Evolutionary conservation across 2,329 filamentous ascomycete genomes (phyloP).

Genomic region (Whalleya microplaca): DNA sequence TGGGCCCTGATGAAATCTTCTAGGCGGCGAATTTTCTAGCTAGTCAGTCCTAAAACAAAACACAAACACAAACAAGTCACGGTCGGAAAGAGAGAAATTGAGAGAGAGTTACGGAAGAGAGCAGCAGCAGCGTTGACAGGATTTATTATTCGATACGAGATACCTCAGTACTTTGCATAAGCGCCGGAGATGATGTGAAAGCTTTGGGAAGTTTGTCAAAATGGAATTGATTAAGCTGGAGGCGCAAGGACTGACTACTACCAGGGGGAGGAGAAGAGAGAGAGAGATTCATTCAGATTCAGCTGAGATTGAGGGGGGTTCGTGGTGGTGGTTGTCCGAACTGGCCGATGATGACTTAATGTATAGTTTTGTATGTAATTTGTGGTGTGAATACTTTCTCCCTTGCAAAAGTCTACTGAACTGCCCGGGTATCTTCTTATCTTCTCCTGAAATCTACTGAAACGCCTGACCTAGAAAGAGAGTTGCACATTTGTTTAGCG

Average conservation of each 20-base stretch:
- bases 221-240: slow-evolving; percentile 6
- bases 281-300: background rate
- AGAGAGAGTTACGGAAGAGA: no score
- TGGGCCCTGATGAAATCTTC: slow-evolving; percentile 15
- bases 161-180: slow-evolving; percentile 34
- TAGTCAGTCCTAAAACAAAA: slow-evolving; percentile 56
- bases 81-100: slow-evolving; percentile 4
- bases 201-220: slow-evolving; percentile 22
- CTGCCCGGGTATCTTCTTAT: no score
- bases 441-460: no score
- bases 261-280: background rate
- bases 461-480: no score
- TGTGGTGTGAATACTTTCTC: slow-evolving; percentile 22
- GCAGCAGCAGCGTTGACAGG: slow-evolving; percentile 8
- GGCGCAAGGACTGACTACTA: background rate
- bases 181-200: slow-evolving; percentile 20
- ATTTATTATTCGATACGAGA: slow-evolving; percentile 23
- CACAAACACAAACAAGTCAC: slow-evolving; percentile 10
- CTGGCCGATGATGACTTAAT: slow-evolving; percentile 25
- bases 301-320: background rate
- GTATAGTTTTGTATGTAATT: slow-evolving; percentile 32
- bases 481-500: background rate
- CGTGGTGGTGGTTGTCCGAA: slow-evolving; percentile 5
- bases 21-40: slow-evolving; percentile 61
- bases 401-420: background rate